These are phyloP conservation scores for Saturnispora sanitii DNA, from an alignment of 805 yeast species.

Conservation along the genomic window DNA sequence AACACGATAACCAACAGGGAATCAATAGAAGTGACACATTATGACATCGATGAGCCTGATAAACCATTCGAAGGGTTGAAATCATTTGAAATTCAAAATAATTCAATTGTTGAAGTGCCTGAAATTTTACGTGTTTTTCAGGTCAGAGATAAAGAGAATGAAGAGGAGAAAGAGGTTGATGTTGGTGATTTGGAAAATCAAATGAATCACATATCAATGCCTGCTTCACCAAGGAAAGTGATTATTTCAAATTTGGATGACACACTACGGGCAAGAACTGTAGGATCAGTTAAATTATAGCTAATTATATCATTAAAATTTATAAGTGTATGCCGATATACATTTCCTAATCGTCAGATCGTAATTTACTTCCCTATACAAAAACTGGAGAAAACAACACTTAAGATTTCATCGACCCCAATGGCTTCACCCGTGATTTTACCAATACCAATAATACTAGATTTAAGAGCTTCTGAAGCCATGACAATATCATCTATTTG, in stretches of 20 bases:
- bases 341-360: too few relatives aligned
- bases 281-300: background rate
- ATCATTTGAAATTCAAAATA: background rate
- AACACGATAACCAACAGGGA: background rate
- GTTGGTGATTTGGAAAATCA: background rate
- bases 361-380: slow-evolving; percentile 80
- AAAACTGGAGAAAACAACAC: slow-evolving; percentile 82
- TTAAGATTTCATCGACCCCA: slow-evolving; percentile 84
- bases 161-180: background rate
- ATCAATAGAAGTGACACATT: background rate
- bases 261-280: background rate
- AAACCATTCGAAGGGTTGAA: background rate
- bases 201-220: background rate
- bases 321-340: too few relatives aligned
- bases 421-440: slow-evolving; percentile 84
- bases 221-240: background rate
- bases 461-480: slow-evolving; percentile 66
- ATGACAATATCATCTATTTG: slow-evolving; percentile 60
- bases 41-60: background rate
- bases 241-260: background rate
- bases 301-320: too few relatives aligned
- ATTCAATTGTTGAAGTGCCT: background rate
- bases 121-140: background rate
- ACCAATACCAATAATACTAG: slow-evolving; percentile 80
- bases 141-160: background rate